Evolutionary conservation across 1,284 basidiomycete genomes (phyloP).

Genomic region (Leccinum cinnamomeum): DNA sequence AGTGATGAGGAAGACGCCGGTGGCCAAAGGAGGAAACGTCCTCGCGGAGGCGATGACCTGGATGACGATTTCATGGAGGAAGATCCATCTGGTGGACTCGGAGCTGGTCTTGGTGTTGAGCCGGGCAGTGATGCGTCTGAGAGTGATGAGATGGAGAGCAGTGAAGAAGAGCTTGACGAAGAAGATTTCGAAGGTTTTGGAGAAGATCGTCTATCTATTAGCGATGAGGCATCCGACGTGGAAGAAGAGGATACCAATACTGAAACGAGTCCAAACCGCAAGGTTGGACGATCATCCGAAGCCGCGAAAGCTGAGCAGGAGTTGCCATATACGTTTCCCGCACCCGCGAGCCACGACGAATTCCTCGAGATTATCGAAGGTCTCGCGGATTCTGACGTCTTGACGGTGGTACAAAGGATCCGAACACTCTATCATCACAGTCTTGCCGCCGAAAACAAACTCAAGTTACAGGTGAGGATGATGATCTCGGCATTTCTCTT

Average conservation of each 20-base stretch:
- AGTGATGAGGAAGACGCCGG: conserved; percentile 54
- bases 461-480: conserved; percentile 75
- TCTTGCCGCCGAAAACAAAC: conserved; percentile 88
- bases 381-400: conserved; percentile 70
- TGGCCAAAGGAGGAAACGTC: conserved; percentile 45
- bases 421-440: conserved; percentile 91
- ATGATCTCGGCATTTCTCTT: conserved; percentile 7
- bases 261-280: conserved; percentile 37
- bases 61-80: conserved; percentile 85
- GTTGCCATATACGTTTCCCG: conserved; percentile 91
- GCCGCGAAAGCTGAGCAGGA: conserved; percentile 45
- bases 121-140: conserved; percentile 17
- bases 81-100: conserved; percentile 47
- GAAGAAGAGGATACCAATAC: conserved; percentile 45
- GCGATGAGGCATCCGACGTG: conserved; percentile 34
- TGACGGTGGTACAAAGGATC: conserved; percentile 88
- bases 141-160: conserved; percentile 38
- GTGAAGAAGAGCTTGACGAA: conserved; percentile 41
- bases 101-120: conserved; percentile 50
- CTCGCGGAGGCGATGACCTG: conserved; percentile 78
- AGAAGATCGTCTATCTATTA: conserved; percentile 38
- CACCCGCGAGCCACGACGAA: conserved; percentile 84
- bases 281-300: conserved; percentile 33
- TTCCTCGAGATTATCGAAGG: conserved; percentile 81
- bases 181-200: conserved; percentile 38